A percentile compares a stretch with the other conserved stretches of the same genome.
Evolutionary conservation across 179 eudicot genomes (phyloP).

Genomic region (Spinacia oleracea): DNA sequence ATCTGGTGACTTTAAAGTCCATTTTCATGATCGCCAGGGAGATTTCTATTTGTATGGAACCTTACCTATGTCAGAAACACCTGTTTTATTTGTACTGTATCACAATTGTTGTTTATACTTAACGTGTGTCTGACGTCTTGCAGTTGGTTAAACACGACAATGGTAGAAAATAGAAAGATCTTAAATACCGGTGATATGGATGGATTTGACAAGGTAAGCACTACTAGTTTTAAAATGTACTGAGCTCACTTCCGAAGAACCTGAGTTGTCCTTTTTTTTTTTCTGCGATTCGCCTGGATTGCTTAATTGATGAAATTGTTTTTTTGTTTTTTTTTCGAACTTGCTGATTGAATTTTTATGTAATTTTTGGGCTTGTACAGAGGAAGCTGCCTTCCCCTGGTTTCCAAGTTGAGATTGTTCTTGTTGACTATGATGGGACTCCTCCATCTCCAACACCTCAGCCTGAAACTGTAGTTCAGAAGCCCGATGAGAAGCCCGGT

Average conservation of each 20-base stretch:
- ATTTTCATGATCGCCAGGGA: conserved; percentile 94
- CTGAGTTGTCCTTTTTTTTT: not conserved
- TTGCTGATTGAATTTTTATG: not conserved
- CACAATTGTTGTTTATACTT: not conserved
- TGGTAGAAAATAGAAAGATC: conserved; percentile 67
- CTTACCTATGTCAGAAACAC: conserved; percentile 1
- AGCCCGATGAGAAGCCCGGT: conserved; percentile 40
- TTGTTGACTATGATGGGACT: conserved; percentile 61
- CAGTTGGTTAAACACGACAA: conserved; percentile 94
- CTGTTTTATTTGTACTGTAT: conserved; percentile 2
- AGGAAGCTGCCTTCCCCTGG: conserved; percentile 98
- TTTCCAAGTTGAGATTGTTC: conserved; percentile 91
- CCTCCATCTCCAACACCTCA: conserved; percentile 43
- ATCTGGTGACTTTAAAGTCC: conserved; percentile 87
- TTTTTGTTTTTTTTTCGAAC: not conserved
- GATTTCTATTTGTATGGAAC: conserved; percentile 90
- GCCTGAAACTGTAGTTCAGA: conserved; percentile 40
- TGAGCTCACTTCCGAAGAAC: not conserved
- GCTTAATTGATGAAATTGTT: not conserved
- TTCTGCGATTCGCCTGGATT: not conserved
- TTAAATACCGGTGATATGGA: conserved; percentile 76
- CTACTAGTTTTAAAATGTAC: not conserved
- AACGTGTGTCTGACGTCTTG: conserved; percentile 8
- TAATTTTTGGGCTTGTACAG: conserved; percentile 39
- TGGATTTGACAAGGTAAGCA: conserved; percentile 85